These are phyloP conservation scores for Scytalidium lignicola DNA, from an alignment of 2,329 filamentous ascomycete genomes.

Conservation along the genomic window DNA sequence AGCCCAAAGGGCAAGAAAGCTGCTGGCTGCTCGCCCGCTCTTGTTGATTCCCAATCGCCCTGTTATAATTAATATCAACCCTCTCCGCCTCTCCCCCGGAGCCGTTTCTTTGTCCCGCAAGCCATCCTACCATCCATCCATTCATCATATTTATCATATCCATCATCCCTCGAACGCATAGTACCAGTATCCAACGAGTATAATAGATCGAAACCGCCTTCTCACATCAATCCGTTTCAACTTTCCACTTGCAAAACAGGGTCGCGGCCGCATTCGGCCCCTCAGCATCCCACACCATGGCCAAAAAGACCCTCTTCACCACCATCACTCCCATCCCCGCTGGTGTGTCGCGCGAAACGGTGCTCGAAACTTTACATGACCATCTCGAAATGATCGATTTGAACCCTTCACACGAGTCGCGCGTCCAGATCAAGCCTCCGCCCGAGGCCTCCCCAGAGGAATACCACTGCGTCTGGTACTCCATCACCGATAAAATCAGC, in stretches of 20 bases:
- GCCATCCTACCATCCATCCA: too few relatives aligned
- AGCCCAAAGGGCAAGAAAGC: not conserved
- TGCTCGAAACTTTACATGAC: slow-evolving; percentile 69
- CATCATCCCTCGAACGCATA: too few relatives aligned
- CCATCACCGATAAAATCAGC: slow-evolving; percentile 68
- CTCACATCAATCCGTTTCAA: too few relatives aligned
- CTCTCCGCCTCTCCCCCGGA: too few relatives aligned
- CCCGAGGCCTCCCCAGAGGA: slow-evolving; percentile 66
- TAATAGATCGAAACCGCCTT: too few relatives aligned
- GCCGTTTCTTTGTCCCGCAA: too few relatives aligned
- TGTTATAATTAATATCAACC: too few relatives aligned
- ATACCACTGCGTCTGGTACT: slow-evolving; percentile 69
- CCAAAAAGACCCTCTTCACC: slow-evolving; percentile 66
- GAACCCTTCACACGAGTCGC: slow-evolving; percentile 73
- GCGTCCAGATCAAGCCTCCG: slow-evolving; percentile 62
- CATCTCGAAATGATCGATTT: slow-evolving; percentile 80
- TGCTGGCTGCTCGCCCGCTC: not conserved
- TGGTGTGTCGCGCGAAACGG: slow-evolving; percentile 61
- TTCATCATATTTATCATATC: too few relatives aligned
- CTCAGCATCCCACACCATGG: slow-evolving; percentile 43
- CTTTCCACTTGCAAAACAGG: not conserved
- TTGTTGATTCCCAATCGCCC: too few relatives aligned
- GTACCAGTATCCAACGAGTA: too few relatives aligned
- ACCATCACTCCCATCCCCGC: slow-evolving; percentile 71
- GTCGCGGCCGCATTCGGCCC: not conserved